These are phyloP conservation scores for Silene latifolia DNA, from an alignment of 148 eudicot species.

Conservation along the genomic window DNA sequence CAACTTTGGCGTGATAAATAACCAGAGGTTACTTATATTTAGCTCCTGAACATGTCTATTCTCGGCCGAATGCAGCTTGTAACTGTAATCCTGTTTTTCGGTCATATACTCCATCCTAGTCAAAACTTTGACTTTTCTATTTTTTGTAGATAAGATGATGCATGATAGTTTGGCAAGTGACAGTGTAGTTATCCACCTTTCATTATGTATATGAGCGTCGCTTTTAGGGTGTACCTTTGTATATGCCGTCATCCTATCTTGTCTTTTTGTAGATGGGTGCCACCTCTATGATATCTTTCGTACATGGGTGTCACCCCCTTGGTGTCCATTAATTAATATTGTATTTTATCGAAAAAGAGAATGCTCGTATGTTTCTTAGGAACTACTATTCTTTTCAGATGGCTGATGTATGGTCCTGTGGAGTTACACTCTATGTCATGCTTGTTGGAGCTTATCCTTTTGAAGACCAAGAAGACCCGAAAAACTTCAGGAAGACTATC, in stretches of 20 bases:
- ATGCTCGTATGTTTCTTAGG: background rate
- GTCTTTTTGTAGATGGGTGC: no score
- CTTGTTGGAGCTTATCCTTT: conserved; percentile 88
- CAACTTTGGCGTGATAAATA: background rate
- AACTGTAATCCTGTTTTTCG: background rate
- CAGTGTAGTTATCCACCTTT: no score
- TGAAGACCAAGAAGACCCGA: conserved; percentile 85
- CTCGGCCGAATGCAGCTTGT: background rate
- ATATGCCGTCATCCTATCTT: no score
- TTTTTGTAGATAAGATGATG: no score
- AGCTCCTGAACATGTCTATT: background rate
- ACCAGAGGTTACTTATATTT: background rate
- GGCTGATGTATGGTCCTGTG: conserved; percentile 91
- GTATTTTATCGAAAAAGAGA: background rate
- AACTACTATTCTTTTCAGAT: conserved; percentile 31
- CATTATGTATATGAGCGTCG: no score
- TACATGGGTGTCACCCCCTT: no score
- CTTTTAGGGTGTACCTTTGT: no score
- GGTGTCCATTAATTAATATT: no score
- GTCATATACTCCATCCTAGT: background rate
- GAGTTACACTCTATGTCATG: conserved; percentile 84
- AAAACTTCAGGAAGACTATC: conserved; percentile 83
- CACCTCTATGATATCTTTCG: no score
- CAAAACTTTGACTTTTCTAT: no score
- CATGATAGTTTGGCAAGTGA: no score